Evolutionary conservation across 495 filamentous ascomycete genomes (phyloP).

Genomic region (Margaritispora aquatica): DNA sequence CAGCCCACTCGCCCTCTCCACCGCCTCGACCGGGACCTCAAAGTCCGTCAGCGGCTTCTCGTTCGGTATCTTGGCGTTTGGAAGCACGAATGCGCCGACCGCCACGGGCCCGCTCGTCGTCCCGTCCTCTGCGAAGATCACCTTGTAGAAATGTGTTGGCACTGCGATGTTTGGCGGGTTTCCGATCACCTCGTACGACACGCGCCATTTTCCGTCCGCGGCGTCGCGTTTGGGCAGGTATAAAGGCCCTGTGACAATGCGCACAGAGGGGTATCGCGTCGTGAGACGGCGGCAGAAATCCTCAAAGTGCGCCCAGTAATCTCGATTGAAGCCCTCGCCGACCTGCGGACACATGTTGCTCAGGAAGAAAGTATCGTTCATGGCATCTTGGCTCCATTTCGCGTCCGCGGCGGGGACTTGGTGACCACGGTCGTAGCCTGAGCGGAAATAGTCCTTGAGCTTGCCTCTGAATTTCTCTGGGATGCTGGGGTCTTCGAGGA

Average conservation of each 20-base stretch:
- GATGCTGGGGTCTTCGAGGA: slow-evolving; percentile 73
- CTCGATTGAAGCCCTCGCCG: slow-evolving; percentile 93
- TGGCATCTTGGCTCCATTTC: slow-evolving; percentile 88
- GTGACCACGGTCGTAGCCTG: slow-evolving; percentile 95
- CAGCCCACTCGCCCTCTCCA: slow-evolving; percentile 86
- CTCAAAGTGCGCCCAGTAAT: slow-evolving; percentile 99
- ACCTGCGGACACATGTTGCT: slow-evolving; percentile 98
- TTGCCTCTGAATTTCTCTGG: slow-evolving; percentile 84
- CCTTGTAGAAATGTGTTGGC: slow-evolving; percentile 98
- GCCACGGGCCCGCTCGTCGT: slow-evolving; percentile 68
- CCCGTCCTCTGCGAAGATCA: slow-evolving; percentile 90
- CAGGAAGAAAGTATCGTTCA: slow-evolving; percentile 89
- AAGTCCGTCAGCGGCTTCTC: slow-evolving; percentile 80
- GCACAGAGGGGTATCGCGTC: slow-evolving; percentile 72
- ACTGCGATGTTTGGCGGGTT: slow-evolving; percentile 91
- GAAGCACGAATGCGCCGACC: slow-evolving; percentile 89
- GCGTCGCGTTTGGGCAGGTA: slow-evolving; percentile 79
- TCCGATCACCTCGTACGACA: slow-evolving; percentile 95
- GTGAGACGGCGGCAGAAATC: slow-evolving; percentile 89
- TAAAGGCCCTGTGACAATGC: slow-evolving; percentile 88
- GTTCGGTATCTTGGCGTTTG: slow-evolving; percentile 87
- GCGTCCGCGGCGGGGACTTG: slow-evolving; percentile 96
- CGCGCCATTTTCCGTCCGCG: slow-evolving; percentile 85
- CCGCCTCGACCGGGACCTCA: slow-evolving; percentile 85
- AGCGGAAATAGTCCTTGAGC: slow-evolving; percentile 87